Conservation (phyloP, 305 asterid species). For the Salvia sclarea region DNA sequence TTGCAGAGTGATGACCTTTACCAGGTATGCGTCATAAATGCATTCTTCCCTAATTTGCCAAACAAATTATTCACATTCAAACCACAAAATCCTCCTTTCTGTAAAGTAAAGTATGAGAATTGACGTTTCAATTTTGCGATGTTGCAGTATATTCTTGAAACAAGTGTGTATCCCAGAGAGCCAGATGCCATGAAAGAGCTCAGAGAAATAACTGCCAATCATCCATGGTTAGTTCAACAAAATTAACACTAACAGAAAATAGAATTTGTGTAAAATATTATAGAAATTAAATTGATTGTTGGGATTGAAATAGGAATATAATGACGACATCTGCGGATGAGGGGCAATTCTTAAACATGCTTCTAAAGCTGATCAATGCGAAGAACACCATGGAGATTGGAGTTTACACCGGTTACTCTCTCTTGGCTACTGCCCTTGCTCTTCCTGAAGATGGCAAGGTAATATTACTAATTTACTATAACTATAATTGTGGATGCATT, state of each 20-base stretch:
- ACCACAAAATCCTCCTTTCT: background rate
- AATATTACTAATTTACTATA: too few relatives aligned
- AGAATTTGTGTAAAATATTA: too few relatives aligned
- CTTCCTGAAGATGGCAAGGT: constrained; percentile 92
- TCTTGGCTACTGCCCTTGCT: constrained; percentile 84
- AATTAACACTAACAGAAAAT: too few relatives aligned
- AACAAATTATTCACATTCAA: too few relatives aligned
- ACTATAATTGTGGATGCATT: too few relatives aligned
- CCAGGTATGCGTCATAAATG: constrained; percentile 39
- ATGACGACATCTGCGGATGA: constrained; percentile 94
- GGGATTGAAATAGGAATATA: constrained; percentile 53
- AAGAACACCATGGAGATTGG: constrained; percentile 95
- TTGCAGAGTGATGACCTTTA: constrained; percentile 76
- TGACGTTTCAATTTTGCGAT: constrained; percentile 47
- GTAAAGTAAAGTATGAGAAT: too few relatives aligned
- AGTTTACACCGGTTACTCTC: constrained; percentile 91
- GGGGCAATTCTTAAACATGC: constrained; percentile 88
- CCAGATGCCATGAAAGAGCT: constrained; percentile 90
- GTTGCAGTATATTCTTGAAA: constrained; percentile 78
- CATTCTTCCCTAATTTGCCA: too few relatives aligned
- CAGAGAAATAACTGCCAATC: constrained; percentile 78
- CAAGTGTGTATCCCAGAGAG: constrained; percentile 84
- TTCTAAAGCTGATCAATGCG: constrained; percentile 81
- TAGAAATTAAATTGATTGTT: background rate
- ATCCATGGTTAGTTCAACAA: constrained; percentile 62